These are phyloP conservation scores for Pythium biforme DNA, from an alignment of 352 stramenopile genomes.

Conservation along the genomic window DNA sequence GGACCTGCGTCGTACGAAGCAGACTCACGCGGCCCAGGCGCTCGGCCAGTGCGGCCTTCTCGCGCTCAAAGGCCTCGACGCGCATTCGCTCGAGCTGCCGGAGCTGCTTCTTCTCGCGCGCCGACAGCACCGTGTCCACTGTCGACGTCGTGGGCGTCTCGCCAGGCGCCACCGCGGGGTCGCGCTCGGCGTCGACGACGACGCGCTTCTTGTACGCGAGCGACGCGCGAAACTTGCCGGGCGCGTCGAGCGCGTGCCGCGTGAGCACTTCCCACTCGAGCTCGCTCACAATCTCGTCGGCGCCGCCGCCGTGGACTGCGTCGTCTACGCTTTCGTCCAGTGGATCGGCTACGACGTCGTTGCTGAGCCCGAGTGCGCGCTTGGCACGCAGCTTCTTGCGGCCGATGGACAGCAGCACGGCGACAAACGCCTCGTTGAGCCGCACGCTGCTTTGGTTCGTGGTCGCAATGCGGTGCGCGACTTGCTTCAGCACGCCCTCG, in stretches of 20 bases:
- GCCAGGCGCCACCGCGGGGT: constrained; percentile 24
- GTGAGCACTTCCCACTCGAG: constrained; percentile 74
- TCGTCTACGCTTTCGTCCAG: constrained; percentile 69
- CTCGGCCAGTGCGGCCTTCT: constrained; percentile 54
- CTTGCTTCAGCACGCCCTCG: constrained; percentile 80
- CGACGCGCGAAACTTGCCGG: constrained; percentile 46
- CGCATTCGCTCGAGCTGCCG: constrained; percentile 37
- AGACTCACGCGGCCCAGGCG: constrained; percentile 43
- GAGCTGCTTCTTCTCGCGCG: constrained; percentile 53
- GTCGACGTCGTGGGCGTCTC: neutral
- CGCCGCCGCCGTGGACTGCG: constrained; percentile 17
- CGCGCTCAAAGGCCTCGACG: constrained; percentile 44
- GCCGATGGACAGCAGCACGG: constrained; percentile 51
- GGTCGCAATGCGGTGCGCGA: constrained; percentile 32
- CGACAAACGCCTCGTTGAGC: constrained; percentile 55
- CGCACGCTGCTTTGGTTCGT: constrained; percentile 14
- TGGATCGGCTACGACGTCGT: constrained; percentile 22
- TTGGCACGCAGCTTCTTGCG: constrained; percentile 62
- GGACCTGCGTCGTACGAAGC: constrained; percentile 25
- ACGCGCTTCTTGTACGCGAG: constrained; percentile 54
- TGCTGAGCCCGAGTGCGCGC: constrained; percentile 10
- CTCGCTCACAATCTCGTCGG: constrained; percentile 64
- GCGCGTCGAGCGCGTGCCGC: constrained; percentile 44
- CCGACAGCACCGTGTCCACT: constrained; percentile 46
- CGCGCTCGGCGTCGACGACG: constrained; percentile 41